Conservation (phyloP, 2,329 filamentous ascomycete species). For the Nemania sp. region DNA sequence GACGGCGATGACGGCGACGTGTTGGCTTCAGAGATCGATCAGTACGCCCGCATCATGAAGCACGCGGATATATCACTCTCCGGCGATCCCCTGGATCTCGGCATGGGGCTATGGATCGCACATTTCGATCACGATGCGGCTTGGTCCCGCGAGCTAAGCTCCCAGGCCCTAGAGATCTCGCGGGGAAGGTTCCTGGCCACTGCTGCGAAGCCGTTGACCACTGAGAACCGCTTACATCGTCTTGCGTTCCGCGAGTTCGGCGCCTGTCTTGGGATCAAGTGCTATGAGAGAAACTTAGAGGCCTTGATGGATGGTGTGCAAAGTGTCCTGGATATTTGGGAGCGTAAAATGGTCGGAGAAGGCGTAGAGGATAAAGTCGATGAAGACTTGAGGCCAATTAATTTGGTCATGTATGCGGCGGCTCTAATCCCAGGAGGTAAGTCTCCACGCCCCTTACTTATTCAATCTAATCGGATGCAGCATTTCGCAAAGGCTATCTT, state of each 20-base stretch:
- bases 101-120: constrained; percentile 17
- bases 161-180: constrained; percentile 5
- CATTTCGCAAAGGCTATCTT: not conserved
- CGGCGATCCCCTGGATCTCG: constrained; percentile 10
- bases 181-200: not conserved
- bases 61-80: constrained; percentile 3
- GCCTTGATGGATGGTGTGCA: constrained; percentile 1
- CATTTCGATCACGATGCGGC: constrained; percentile 7
- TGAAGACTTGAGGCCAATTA: constrained; percentile 56
- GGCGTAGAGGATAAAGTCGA: constrained; percentile 32
- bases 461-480: not conserved
- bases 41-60: constrained; percentile 18
- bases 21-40: constrained; percentile 5
- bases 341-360: constrained; percentile 35
- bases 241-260: constrained; percentile 19
- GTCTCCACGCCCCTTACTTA: constrained; percentile 27
- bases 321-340: constrained; percentile 9
- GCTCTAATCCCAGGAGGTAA: constrained; percentile 60
- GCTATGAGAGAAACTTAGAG: not conserved
- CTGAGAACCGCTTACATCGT: constrained; percentile 5
- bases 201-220: constrained; percentile 3
- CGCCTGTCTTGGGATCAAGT: constrained; percentile 16
- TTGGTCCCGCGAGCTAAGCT: constrained; percentile 6
- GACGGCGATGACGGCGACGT: not conserved
- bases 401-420: constrained; percentile 60